Conservation (phyloP, 345 rosid genomes). For the Erucastrum elatum region DNA sequence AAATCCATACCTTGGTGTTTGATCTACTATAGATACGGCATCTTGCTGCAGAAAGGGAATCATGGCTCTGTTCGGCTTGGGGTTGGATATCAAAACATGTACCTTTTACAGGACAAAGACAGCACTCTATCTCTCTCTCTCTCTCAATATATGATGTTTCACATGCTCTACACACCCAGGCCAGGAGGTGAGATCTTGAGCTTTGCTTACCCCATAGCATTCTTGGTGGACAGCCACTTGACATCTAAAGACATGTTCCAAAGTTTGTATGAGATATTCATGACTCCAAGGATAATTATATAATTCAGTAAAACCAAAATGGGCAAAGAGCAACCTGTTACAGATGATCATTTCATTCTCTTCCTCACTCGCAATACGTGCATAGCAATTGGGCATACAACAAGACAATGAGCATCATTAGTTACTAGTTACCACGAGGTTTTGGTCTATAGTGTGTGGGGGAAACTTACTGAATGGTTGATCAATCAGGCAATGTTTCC, state of each 20-base stretch:
- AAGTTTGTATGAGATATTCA: constrained; percentile 19
- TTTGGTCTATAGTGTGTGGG: not conserved
- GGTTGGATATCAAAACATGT: too few relatives aligned
- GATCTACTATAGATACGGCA: too few relatives aligned
- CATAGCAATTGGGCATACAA: constrained; percentile 95
- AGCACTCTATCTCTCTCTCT: too few relatives aligned
- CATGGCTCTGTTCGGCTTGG: too few relatives aligned
- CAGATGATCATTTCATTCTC: constrained; percentile 96
- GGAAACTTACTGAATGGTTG: constrained; percentile 81
- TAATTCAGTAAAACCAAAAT: constrained; percentile 6
- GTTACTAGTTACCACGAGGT: not conserved
- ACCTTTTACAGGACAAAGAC: constrained; percentile 98
- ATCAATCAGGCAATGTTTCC: constrained; percentile 96
- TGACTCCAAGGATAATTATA: constrained; percentile 5
- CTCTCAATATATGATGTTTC: constrained; percentile 80
- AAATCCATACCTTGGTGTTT: too few relatives aligned
- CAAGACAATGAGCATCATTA: constrained; percentile 2
- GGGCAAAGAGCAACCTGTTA: constrained; percentile 61
- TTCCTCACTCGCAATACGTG: constrained; percentile 88
- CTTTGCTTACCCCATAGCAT: constrained; percentile 78
- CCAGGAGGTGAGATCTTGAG: constrained; percentile 77
- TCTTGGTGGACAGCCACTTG: constrained; percentile 99
- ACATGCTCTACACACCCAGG: constrained; percentile 99
- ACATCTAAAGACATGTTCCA: constrained; percentile 57
- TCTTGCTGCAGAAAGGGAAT: too few relatives aligned